phyloP scores from a whole-genome alignment of 257 asterid genomes.

The Solanum acaule region DNA sequence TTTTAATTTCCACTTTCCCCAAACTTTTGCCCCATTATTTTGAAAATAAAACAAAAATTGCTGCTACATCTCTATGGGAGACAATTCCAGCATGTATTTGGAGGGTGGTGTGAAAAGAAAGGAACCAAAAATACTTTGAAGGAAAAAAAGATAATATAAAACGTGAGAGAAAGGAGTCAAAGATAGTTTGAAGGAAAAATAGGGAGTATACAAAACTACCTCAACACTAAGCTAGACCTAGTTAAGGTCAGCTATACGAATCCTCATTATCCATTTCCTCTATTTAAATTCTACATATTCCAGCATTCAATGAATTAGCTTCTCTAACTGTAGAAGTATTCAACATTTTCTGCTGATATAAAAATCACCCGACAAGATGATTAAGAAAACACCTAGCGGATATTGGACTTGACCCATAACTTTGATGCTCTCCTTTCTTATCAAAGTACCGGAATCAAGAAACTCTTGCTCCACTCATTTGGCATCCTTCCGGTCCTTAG shows the following conservation, averaged over 20 bases:
- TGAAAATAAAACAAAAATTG: background rate
- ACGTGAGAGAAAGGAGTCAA: background rate
- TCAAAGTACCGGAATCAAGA: background rate
- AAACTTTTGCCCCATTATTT: background rate
- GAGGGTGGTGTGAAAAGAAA: background rate
- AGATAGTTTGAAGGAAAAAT: background rate
- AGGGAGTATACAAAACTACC: background rate
- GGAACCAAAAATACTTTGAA: background rate
- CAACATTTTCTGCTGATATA: background rate
- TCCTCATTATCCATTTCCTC: background rate
- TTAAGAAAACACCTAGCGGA: background rate
- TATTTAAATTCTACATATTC: background rate
- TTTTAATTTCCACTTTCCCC: background rate
- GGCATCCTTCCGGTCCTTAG: background rate
- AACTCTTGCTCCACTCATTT: background rate
- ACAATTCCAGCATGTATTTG: background rate
- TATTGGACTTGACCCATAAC: background rate
- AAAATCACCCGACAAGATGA: background rate
- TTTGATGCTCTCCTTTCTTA: background rate
- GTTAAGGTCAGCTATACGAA: background rate
- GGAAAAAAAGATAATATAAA: background rate
- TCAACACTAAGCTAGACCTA: background rate
- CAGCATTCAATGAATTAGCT: background rate
- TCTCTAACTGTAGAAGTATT: background rate
- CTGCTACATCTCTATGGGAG: background rate